Conservation (phyloP, 768 basidiomycete genomes). For the Lepiota brunneoincarnata region DNA sequence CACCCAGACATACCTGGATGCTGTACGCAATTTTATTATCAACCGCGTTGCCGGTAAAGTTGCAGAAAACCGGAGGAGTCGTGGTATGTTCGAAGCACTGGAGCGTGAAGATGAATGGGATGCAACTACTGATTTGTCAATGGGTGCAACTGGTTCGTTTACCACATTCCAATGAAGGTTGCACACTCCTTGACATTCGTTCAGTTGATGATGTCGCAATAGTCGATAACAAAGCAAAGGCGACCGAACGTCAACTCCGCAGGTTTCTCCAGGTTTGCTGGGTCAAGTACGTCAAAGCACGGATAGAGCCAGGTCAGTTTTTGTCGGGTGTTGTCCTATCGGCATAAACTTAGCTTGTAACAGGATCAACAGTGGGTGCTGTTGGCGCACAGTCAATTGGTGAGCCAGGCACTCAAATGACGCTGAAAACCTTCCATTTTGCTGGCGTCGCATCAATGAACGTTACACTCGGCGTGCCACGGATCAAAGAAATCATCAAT, state of each 20-base stretch:
- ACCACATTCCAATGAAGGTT: not conserved
- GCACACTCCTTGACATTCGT: not conserved
- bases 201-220: constrained; percentile 65
- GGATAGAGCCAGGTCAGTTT: constrained; percentile 84
- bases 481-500: constrained; percentile 99
- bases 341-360: not conserved
- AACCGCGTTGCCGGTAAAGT: constrained; percentile 65
- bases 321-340: not conserved
- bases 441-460: constrained; percentile 99
- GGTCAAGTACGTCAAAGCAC: constrained; percentile 90
- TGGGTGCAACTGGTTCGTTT: constrained; percentile 68
- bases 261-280: constrained; percentile 85
- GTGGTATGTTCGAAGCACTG: constrained; percentile 83
- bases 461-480: constrained; percentile 98
- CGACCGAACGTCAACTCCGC: constrained; percentile 77
- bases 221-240: constrained; percentile 89
- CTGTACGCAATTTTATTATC: constrained; percentile 68
- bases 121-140: constrained; percentile 67
- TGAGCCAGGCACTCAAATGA: constrained; percentile 99
- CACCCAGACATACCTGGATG: constrained; percentile 64
- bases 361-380: constrained; percentile 96
- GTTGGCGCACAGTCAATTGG: constrained; percentile 99
- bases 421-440: constrained; percentile 99
- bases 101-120: constrained; percentile 77
- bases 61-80: constrained; percentile 61